Evolutionary conservation across 345 rosid species (phyloP).

Genomic region (Acer yangbiense): DNA sequence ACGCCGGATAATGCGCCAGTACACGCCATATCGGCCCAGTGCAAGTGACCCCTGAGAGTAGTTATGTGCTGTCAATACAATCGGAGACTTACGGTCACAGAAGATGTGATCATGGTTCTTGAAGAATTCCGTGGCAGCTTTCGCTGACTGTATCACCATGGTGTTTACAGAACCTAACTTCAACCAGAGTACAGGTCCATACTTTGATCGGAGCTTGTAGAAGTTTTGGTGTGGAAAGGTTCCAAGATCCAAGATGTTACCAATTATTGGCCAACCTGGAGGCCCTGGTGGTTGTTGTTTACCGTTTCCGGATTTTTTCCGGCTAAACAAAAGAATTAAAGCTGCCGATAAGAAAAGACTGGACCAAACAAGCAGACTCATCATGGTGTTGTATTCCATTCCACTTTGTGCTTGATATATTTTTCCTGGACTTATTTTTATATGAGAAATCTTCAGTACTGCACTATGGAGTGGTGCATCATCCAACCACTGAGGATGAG

Average conservation of each 20-base stretch:
- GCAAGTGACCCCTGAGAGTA: constrained; percentile 19
- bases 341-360: not conserved
- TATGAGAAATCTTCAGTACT: too few species aligned
- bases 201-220: constrained; percentile 4
- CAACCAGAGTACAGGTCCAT: constrained; percentile 21
- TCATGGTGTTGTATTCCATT: not conserved
- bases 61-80: constrained; percentile 8
- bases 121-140: constrained; percentile 27
- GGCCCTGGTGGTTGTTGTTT: constrained; percentile 25
- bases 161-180: constrained; percentile 20
- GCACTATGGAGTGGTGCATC: too few species aligned
- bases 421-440: not conserved
- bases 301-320: not conserved
- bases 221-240: constrained; percentile 24
- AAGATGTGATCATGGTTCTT: constrained; percentile 22
- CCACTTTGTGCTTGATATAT: not conserved
- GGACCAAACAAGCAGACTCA: not conserved
- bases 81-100: constrained; percentile 8
- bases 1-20: constrained; percentile 22
- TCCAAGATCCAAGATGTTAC: constrained; percentile 30
- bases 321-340: not conserved
- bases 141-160: constrained; percentile 29
- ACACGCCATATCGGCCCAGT: constrained; percentile 6
- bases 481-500: too few species aligned
- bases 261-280: constrained; percentile 22